phyloP scores from a whole-genome alignment of 2,329 filamentous ascomycete species.

The Thelonectria blattea region DNA sequence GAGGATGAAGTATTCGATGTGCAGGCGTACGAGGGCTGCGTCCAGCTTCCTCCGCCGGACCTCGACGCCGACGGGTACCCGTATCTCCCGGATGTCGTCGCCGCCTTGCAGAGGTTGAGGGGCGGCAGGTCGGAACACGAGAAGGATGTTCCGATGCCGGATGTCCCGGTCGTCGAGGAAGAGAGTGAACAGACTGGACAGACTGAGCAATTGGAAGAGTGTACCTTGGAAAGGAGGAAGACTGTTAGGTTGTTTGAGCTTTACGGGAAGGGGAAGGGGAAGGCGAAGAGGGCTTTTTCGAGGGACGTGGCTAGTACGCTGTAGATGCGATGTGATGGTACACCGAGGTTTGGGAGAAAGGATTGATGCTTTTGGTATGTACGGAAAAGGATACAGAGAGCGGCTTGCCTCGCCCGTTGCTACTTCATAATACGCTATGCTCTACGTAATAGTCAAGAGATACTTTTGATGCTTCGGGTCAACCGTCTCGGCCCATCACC shows the following conservation, averaged over 20 bases:
- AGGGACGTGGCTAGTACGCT: slow-evolving; percentile 2
- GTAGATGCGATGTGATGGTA: neutral
- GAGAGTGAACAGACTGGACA: too few relatives aligned
- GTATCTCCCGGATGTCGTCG: slow-evolving; percentile 25
- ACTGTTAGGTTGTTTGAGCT: slow-evolving; percentile 7
- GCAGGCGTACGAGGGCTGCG: slow-evolving; percentile 29
- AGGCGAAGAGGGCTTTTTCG: slow-evolving; percentile 1
- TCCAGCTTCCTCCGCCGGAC: slow-evolving; percentile 37
- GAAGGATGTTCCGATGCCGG: slow-evolving; percentile 15
- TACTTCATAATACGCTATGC: neutral
- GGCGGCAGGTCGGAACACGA: slow-evolving; percentile 5
- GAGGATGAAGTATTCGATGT: neutral
- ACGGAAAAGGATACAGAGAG: neutral
- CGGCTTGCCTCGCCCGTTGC: neutral
- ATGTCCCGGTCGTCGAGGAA: neutral
- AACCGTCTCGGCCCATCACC: neutral
- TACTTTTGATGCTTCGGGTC: too few relatives aligned
- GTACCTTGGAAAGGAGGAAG: slow-evolving; percentile 1
- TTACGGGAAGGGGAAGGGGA: slow-evolving; percentile 17
- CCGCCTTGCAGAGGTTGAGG: slow-evolving; percentile 25
- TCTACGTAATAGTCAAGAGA: neutral
- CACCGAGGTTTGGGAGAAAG: neutral
- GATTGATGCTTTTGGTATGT: neutral
- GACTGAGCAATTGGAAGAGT: neutral
- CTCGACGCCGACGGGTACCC: slow-evolving; percentile 22